Conservation (phyloP, 2,329 filamentous ascomycete species). For the Nigrospora sphaerica region DNA sequence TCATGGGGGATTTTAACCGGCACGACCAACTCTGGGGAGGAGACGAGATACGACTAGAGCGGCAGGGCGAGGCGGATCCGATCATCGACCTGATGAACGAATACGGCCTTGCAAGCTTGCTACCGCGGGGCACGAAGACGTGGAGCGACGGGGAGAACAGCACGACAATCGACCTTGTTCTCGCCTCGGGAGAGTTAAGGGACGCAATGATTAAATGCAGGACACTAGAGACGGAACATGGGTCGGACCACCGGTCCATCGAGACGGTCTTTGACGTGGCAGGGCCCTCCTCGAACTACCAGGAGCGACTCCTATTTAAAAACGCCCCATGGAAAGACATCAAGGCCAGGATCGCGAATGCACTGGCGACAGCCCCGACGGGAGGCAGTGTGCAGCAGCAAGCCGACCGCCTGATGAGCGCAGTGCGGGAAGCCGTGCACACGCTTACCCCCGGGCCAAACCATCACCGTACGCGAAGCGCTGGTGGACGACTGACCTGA, state of each 20-base stretch:
- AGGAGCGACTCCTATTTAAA: slow-evolving; percentile 13
- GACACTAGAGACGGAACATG: neutral
- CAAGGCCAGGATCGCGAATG: slow-evolving; percentile 5
- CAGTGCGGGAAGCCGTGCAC: slow-evolving; percentile 4
- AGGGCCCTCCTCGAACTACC: neutral
- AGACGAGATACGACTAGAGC: slow-evolving; percentile 25
- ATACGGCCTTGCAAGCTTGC: slow-evolving; percentile 21
- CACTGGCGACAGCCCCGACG: neutral
- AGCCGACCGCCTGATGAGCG: neutral
- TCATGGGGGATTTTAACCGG: slow-evolving; percentile 7
- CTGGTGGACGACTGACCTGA: slow-evolving; percentile 21
- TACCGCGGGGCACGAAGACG: slow-evolving; percentile 26
- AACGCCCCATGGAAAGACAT: slow-evolving; percentile 19
- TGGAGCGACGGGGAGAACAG: slow-evolving; percentile 15
- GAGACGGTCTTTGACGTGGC: slow-evolving; percentile 11
- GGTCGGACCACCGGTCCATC: neutral
- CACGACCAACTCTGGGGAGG: slow-evolving; percentile 19
- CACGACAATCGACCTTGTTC: slow-evolving; percentile 17
- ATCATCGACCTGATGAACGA: slow-evolving; percentile 28
- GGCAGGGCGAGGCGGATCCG: slow-evolving; percentile 26
- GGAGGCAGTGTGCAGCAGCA: neutral
- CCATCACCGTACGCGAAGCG: slow-evolving; percentile 19
- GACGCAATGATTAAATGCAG: slow-evolving; percentile 3
- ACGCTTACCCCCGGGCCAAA: slow-evolving; percentile 12
- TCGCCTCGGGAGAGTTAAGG: slow-evolving; percentile 12